phyloP scores from a whole-genome alignment of 2,329 filamentous ascomycete genomes.

The Zopfia rhizophila region DNA sequence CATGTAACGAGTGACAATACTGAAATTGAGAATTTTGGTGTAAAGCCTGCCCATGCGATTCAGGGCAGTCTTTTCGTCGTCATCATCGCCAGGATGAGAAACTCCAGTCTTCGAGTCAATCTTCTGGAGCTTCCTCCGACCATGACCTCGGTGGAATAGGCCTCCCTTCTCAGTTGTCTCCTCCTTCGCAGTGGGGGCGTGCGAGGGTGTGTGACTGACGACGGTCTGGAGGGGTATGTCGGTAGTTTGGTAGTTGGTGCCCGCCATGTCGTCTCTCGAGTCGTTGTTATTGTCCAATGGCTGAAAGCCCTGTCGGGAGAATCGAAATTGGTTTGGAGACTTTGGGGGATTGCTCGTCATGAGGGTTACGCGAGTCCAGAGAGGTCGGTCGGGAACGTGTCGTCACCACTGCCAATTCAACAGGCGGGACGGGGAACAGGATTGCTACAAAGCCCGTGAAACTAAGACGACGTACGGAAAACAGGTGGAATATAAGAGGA shows the following conservation, averaged over 20 bases:
- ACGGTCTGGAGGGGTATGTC: conserved; percentile 71
- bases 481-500: conserved; percentile 7
- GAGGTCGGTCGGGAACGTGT: conserved; percentile 2
- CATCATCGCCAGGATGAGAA: conserved; percentile 41
- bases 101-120: conserved; percentile 40
- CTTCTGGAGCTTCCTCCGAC: conserved; percentile 47
- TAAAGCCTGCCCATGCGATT: conserved; percentile 70
- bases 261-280: conserved; percentile 51
- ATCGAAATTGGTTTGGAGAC: conserved; percentile 34
- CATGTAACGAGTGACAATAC: conserved; percentile 71
- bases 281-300: conserved; percentile 38
- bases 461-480: conserved; percentile 1
- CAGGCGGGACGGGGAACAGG: conserved; percentile 1
- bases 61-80: conserved; percentile 64
- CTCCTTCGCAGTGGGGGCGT: conserved; percentile 36
- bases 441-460: not conserved
- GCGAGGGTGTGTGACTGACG: conserved; percentile 58
- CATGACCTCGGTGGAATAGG: conserved; percentile 50
- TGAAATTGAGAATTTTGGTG: conserved; percentile 69
- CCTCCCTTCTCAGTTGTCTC: conserved; percentile 49
- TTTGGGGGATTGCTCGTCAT: conserved; percentile 31
- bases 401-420: conserved; percentile 14
- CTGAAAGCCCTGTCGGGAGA: conserved; percentile 49
- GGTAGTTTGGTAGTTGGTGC: conserved; percentile 65
- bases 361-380: conserved; percentile 18